phyloP scores from a whole-genome alignment of 169 alveolate genomes.

The Cryptosporidium andersoni region DNA sequence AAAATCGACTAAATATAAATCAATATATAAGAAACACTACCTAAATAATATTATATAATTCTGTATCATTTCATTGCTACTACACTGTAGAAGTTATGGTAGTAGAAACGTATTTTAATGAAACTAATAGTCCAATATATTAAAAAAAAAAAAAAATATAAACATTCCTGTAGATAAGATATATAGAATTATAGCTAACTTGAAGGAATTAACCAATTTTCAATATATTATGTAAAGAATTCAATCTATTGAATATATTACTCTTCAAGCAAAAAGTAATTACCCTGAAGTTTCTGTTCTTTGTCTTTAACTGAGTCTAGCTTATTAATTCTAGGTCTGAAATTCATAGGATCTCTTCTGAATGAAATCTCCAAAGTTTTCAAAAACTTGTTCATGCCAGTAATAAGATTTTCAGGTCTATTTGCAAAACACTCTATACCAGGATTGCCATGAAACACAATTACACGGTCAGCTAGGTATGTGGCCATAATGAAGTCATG shows the following conservation, averaged over 20 bases:
- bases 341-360: slow-evolving; percentile 98
- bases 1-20: too few relatives aligned
- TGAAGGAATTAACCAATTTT: too few relatives aligned
- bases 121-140: too few relatives aligned
- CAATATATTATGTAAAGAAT: too few relatives aligned
- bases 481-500: slow-evolving; percentile 99
- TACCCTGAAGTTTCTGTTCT: slow-evolving; percentile 97
- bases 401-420: slow-evolving; percentile 88
- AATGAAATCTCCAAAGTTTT: slow-evolving; percentile 95
- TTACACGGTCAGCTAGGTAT: slow-evolving; percentile 98
- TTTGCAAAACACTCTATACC: slow-evolving; percentile 90
- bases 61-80: too few relatives aligned
- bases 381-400: slow-evolving; percentile 95
- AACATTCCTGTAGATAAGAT: too few relatives aligned
- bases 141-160: too few relatives aligned
- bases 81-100: too few relatives aligned
- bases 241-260: background rate
- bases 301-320: slow-evolving; percentile 95
- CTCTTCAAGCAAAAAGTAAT: slow-evolving; percentile 93
- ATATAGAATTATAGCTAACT: too few relatives aligned
- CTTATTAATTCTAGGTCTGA: slow-evolving; percentile 99
- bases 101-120: too few relatives aligned
- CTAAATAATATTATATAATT: too few relatives aligned
- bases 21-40: too few relatives aligned
- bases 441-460: slow-evolving; percentile 97